Evolutionary conservation across 1,284 basidiomycete species (phyloP), one percentile per base, ranked within the genome.

Genomic region (Neonothopanus nambi): DNA sequence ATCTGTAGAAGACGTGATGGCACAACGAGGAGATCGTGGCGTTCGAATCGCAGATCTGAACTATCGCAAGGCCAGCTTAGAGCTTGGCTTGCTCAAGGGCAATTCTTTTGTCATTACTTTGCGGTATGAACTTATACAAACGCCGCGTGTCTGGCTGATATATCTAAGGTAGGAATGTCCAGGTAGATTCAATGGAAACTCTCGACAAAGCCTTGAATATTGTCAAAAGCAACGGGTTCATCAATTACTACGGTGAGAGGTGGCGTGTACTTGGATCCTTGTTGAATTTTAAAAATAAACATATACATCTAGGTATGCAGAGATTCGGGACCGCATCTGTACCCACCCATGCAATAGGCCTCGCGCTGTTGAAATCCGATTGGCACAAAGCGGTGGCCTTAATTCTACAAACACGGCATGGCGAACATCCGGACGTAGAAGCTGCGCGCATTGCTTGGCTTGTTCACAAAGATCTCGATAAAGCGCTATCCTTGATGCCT

Each of bases 251-350:
- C 67, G 96, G 93, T 90, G 71, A 41, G 66, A 54, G 23, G 20
- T 51, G 15, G 40, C 35, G 17, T 51, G 5, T n/a, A n/a, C n/a
- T n/a, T n/a, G 24, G 41, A 18, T 5, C n/a, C 37, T 20, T n/a
- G 13, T 41, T 17, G 24, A 37, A 17, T 28, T 54, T 23, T 17
- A n/a, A n/a, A n/a, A n/a, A n/a, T n/a, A n/a, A n/a, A n/a, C 48
- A 26, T 26, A 37, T 52, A 11, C 48, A 52, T 39, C 21, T 50
- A 93, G 91, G 95, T 37, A 98, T 99, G 96, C 97, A 99, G 68
- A 87, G 97, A 15, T 99, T 99, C 70, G 97, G 97, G 28, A 99
- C 96, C 1, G 94, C 96, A 6, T 86, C 93, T 11, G 88, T 99
- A 24, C 94, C 96, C 1, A 98, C 97, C 1, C 96, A 99, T 65